Evolutionary conservation across 139 green algal species (phyloP).

Genomic region (Ettlia oleoabundans): DNA sequence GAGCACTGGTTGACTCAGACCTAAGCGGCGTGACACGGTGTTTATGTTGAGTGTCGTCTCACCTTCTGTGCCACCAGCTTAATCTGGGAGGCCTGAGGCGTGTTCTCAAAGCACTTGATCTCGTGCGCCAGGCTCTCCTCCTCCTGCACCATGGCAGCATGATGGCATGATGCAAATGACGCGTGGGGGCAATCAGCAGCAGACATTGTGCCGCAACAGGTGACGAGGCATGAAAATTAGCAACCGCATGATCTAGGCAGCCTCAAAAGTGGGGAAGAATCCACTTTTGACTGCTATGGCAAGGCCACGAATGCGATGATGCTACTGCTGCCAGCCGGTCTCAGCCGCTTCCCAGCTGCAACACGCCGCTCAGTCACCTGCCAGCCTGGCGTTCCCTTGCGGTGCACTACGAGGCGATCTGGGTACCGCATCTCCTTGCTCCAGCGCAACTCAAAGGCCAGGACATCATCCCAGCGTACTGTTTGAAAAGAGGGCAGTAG

Average conservation of each 20-base stretch:
- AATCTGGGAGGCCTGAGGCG: constrained; percentile 68
- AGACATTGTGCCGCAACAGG: too few species aligned
- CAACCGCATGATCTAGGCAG: too few species aligned
- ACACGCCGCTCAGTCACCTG: not conserved
- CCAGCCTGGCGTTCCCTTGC: constrained; percentile 57
- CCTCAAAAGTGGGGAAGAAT: too few species aligned
- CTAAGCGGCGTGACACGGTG: too few species aligned
- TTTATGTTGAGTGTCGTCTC: too few species aligned
- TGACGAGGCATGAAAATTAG: too few species aligned
- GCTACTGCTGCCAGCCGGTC: too few species aligned
- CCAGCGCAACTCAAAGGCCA: constrained; percentile 59
- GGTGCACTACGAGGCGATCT: constrained; percentile 75
- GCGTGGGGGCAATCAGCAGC: too few species aligned
- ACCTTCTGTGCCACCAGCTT: constrained; percentile 58
- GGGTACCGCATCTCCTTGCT: constrained; percentile 36
- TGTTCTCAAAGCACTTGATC: constrained; percentile 70
- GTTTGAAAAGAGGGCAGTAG: not conserved
- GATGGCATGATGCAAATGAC: too few species aligned
- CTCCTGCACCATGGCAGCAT: constrained; percentile 26
- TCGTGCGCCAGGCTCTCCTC: constrained; percentile 72
- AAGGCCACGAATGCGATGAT: too few species aligned
- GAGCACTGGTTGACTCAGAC: too few species aligned
- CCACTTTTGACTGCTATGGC: too few species aligned
- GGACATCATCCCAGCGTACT: constrained; percentile 66
- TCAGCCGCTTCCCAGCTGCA: not conserved